phyloP scores from a whole-genome alignment of 768 basidiomycete genomes.

The Boletus reticulatus region DNA sequence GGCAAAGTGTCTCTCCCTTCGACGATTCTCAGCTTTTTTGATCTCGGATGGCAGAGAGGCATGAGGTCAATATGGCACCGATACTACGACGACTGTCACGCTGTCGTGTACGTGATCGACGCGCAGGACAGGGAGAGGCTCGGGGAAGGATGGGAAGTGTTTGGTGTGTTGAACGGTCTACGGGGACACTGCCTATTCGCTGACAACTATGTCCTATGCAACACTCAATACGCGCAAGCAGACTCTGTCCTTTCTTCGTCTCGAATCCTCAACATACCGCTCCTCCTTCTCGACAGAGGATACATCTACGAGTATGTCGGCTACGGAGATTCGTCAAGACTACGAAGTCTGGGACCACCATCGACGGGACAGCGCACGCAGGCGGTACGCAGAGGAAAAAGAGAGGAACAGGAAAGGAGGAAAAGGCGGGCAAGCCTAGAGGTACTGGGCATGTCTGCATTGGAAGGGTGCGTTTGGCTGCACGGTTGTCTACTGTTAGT shows the following conservation, averaged over 20 bases:
- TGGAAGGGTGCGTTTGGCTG: slow-evolving; percentile 70
- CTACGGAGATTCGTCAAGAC: slow-evolving; percentile 87
- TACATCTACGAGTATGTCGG: slow-evolving; percentile 71
- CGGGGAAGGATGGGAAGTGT: slow-evolving; percentile 95
- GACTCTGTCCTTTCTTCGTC: slow-evolving; percentile 87
- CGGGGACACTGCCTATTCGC: not conserved
- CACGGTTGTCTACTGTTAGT: not conserved
- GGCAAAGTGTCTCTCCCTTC: slow-evolving; percentile 93
- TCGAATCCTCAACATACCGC: slow-evolving; percentile 85
- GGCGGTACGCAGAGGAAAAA: slow-evolving; percentile 47
- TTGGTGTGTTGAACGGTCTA: slow-evolving; percentile 60
- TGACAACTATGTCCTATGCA: not conserved
- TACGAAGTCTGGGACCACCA: slow-evolving; percentile 86
- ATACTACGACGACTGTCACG: slow-evolving; percentile 97
- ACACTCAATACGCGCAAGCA: slow-evolving; percentile 21
- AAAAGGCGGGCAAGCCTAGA: slow-evolving; percentile 70
- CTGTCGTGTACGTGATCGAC: slow-evolving; percentile 93
- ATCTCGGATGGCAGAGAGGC: slow-evolving; percentile 91
- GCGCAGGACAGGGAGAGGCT: slow-evolving; percentile 87
- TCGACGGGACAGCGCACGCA: slow-evolving; percentile 64
- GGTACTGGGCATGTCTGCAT: slow-evolving; percentile 86
- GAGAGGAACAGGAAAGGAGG: slow-evolving; percentile 42
- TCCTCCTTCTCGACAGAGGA: slow-evolving; percentile 96
- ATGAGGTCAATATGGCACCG: slow-evolving; percentile 92
- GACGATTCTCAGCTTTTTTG: slow-evolving; percentile 95